phyloP scores from a whole-genome alignment of 2,329 filamentous ascomycete genomes.

The Alternaria novae-zelandiae region DNA sequence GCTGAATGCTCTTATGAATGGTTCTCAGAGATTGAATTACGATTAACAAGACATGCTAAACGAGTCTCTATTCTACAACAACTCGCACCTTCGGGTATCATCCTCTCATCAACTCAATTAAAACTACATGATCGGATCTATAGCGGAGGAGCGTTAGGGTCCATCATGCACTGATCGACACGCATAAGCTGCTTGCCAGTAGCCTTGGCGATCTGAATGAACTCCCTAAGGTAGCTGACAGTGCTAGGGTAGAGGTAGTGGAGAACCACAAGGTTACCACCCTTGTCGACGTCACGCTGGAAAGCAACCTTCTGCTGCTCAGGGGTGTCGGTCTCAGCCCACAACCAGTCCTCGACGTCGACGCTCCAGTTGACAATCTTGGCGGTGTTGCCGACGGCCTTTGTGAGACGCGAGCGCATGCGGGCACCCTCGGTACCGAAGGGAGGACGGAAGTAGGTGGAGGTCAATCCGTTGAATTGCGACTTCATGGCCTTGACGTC shows the following conservation, averaged over 20 bases:
- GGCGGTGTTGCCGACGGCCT: constrained; percentile 53
- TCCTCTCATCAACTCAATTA: neutral
- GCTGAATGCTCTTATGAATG: neutral
- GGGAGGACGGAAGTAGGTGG: constrained; percentile 70
- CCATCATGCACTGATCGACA: constrained; percentile 70
- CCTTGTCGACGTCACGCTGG: constrained; percentile 65
- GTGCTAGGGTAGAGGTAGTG: constrained; percentile 72
- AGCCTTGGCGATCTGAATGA: constrained; percentile 68
- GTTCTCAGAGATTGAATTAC: neutral
- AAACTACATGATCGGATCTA: neutral
- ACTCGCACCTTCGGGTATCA: neutral
- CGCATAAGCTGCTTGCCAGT: constrained; percentile 71
- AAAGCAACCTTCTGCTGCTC: constrained; percentile 72
- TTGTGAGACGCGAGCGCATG: constrained; percentile 67
- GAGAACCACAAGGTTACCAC: constrained; percentile 70
- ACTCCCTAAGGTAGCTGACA: constrained; percentile 67
- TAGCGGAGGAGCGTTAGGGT: constrained; percentile 60
- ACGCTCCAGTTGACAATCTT: constrained; percentile 72
- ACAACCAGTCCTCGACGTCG: constrained; percentile 75
- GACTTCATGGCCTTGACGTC: constrained; percentile 59
- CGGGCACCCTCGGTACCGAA: constrained; percentile 72
- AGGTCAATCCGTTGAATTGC: constrained; percentile 44
- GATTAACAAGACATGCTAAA: neutral
- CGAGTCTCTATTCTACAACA: neutral
- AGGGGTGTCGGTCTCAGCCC: constrained; percentile 66